phyloP scores from a whole-genome alignment of 139 green algal genomes.

The Chara braunii region DNA sequence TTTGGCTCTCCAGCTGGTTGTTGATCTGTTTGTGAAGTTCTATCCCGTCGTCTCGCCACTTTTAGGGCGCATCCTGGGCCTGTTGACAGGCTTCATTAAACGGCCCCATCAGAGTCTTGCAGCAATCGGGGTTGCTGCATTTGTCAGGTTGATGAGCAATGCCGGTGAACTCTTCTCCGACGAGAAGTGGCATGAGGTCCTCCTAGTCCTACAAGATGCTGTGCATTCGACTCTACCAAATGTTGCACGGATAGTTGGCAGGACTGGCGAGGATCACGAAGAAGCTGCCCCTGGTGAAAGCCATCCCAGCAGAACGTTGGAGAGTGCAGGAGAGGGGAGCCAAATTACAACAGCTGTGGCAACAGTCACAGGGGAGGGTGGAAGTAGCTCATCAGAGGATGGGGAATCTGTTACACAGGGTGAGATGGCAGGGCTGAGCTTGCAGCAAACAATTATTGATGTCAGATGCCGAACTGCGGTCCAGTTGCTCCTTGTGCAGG shows the following conservation, averaged over 20 bases:
- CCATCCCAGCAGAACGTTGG: no score
- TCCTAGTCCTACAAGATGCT: slow-evolving; percentile 45
- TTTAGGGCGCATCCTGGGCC: slow-evolving; percentile 61
- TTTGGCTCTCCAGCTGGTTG: slow-evolving; percentile 86
- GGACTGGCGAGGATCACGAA: no score
- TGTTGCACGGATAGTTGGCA: no score
- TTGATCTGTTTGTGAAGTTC: slow-evolving; percentile 85
- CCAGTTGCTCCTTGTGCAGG: slow-evolving; percentile 87
- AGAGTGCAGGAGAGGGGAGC: no score
- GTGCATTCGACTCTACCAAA: slow-evolving; percentile 53
- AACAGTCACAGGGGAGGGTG: no score
- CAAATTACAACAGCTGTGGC: no score
- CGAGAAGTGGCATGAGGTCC: slow-evolving; percentile 53
- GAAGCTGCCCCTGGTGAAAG: no score
- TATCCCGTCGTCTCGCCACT: slow-evolving; percentile 55
- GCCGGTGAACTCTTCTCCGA: slow-evolving; percentile 47
- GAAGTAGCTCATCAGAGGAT: slow-evolving; percentile 1
- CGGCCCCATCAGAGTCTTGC: slow-evolving; percentile 78
- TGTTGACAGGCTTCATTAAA: slow-evolving; percentile 64
- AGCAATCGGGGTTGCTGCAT: slow-evolving; percentile 77
- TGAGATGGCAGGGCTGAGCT: not conserved
- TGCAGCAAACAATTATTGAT: slow-evolving; percentile 67
- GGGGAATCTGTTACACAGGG: not conserved
- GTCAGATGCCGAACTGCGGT: slow-evolving; percentile 60
- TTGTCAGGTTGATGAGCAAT: slow-evolving; percentile 62